Percentiles rank a stretch among this genome's conserved stretches.
These are phyloP conservation scores for Tetradesmus lagerheimii DNA, from an alignment of 139 green algal genomes.

Conservation along the genomic window DNA sequence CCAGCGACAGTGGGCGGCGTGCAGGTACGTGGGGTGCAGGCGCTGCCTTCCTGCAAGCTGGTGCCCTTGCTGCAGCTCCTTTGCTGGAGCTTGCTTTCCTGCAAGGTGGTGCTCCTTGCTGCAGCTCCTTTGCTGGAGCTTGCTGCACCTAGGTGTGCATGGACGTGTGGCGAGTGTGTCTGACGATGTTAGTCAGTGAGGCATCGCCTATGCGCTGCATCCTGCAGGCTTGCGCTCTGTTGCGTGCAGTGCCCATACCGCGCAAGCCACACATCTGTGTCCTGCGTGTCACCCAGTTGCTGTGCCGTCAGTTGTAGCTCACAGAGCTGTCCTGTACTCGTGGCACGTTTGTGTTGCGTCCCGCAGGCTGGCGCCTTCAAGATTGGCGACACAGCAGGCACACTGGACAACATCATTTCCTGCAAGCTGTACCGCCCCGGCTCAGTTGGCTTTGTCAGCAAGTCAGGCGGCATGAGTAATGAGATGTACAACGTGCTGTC, in stretches of 20 bases:
- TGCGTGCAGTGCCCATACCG: too few relatives aligned
- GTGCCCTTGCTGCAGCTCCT: not conserved
- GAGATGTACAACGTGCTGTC: slow-evolving; percentile 98
- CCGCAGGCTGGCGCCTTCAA: slow-evolving; percentile 93
- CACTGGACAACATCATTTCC: slow-evolving; percentile 95
- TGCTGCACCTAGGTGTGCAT: too few relatives aligned
- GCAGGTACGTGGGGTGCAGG: slow-evolving; percentile 65
- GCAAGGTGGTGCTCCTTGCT: too few relatives aligned
- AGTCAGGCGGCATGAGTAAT: slow-evolving; percentile 95
- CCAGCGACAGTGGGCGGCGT: slow-evolving; percentile 95
- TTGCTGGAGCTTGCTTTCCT: not conserved
- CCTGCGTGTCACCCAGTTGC: too few relatives aligned
- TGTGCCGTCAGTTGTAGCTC: too few relatives aligned
- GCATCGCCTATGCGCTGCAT: too few relatives aligned
- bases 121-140: too few relatives aligned
- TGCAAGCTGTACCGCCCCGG: slow-evolving; percentile 95
- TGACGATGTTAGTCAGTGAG: too few relatives aligned
- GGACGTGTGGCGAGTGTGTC: too few relatives aligned
- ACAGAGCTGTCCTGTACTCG: too few relatives aligned
- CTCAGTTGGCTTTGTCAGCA: slow-evolving; percentile 94
- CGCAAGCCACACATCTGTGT: too few relatives aligned
- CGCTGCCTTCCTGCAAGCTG: not conserved
- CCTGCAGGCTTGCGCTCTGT: too few relatives aligned
- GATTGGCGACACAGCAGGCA: slow-evolving; percentile 96
- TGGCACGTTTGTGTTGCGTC: not conserved